Conservation (phyloP, 225 moss, liverwort and hornwort species). For the Ulota crispa region DNA sequence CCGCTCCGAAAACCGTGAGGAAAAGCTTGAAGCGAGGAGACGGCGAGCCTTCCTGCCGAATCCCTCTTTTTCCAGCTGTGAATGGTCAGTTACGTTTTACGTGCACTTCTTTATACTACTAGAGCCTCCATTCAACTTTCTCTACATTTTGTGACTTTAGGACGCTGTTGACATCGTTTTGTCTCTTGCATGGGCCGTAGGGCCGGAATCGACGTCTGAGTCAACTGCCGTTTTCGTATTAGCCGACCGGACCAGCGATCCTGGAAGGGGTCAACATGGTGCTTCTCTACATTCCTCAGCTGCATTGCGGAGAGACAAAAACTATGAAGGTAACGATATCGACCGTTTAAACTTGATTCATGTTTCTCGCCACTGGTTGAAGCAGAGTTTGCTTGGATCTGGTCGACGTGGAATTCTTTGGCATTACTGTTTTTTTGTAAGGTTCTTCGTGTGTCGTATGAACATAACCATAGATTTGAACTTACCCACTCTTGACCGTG, state of each 20-base stretch:
- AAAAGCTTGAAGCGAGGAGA: slow-evolving; percentile 13
- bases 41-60: slow-evolving; percentile 25
- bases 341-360: background rate
- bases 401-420: background rate
- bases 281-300: slow-evolving; percentile 15
- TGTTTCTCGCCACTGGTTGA: background rate
- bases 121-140: background rate
- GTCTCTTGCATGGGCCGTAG: slow-evolving; percentile 10
- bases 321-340: slow-evolving; percentile 12
- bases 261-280: slow-evolving; percentile 18
- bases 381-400: background rate
- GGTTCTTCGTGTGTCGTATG: background rate
- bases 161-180: background rate
- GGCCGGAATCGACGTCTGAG: slow-evolving; percentile 4
- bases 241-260: slow-evolving; percentile 19
- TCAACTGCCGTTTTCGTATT: slow-evolving; percentile 8
- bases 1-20: background rate
- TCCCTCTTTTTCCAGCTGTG: slow-evolving; percentile 23
- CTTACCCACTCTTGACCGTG: background rate
- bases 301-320: slow-evolving; percentile 12
- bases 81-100: slow-evolving; percentile 16
- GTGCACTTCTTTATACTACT: background rate
- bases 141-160: background rate
- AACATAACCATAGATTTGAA: background rate
- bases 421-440: background rate